phyloP scores from a whole-genome alignment of 1,139 yeast species.

The Zygosaccharomyces pseudobailii region DNA sequence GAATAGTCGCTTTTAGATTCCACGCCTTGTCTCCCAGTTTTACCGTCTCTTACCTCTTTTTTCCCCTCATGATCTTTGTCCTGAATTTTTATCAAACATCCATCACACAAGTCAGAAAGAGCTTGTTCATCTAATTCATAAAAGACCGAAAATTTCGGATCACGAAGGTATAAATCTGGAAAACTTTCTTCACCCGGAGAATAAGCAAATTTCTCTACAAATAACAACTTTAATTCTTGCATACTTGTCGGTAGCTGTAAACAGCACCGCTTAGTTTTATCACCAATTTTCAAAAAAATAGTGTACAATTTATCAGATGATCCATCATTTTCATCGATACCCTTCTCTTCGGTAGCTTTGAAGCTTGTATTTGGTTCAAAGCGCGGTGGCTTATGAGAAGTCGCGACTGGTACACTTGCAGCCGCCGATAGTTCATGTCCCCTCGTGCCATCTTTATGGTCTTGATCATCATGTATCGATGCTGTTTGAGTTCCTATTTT shows the following conservation, averaged over 20 bases:
- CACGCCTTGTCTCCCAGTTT: constrained; percentile 22
- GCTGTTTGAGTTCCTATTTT: neutral
- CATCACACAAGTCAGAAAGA: constrained; percentile 54
- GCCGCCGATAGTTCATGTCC: neutral
- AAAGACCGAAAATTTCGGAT: constrained; percentile 52
- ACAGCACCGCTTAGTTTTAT: constrained; percentile 56
- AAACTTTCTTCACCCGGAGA: constrained; percentile 67
- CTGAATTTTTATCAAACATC: constrained; percentile 46
- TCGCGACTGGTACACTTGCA: neutral
- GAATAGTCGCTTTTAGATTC: constrained; percentile 35
- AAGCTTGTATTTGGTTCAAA: neutral
- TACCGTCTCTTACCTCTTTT: constrained; percentile 31
- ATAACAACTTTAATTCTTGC: constrained; percentile 64
- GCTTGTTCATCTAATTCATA: constrained; percentile 77
- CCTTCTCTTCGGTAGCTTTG: constrained; percentile 3
- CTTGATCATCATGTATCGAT: neutral
- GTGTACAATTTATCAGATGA: constrained; percentile 15
- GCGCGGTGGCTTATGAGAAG: neutral
- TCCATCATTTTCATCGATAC: constrained; percentile 9
- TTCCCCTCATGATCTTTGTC: neutral
- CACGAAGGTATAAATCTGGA: constrained; percentile 78
- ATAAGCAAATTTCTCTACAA: constrained; percentile 83
- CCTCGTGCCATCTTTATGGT: neutral
- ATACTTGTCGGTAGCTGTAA: constrained; percentile 51
- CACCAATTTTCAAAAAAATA: constrained; percentile 54